Percentiles rank a stretch among this genome's conserved stretches.
phyloP scores from a whole-genome alignment of 495 filamentous ascomycete genomes.

The Penicillium fimorum region DNA sequence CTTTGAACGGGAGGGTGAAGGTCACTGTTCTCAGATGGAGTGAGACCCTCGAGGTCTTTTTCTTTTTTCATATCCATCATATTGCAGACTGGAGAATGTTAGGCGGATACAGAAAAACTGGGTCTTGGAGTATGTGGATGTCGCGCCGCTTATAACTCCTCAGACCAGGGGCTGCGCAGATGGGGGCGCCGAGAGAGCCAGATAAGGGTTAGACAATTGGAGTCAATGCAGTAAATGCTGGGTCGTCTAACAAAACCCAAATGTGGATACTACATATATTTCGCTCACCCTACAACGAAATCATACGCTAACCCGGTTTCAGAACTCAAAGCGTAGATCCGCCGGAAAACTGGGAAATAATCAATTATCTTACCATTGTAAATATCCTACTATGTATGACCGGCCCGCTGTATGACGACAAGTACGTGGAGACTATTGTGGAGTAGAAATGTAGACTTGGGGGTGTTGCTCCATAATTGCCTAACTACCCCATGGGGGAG shows the following conservation, averaged over 20 bases:
- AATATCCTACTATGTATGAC: background rate
- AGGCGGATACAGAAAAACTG: background rate
- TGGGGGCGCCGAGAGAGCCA: background rate
- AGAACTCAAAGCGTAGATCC: background rate
- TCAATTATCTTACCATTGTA: background rate
- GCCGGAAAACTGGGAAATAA: background rate
- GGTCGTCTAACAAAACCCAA: background rate
- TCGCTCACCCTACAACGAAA: background rate
- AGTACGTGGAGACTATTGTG: background rate
- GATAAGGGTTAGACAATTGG: background rate
- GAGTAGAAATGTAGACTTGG: background rate
- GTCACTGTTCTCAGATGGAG: background rate
- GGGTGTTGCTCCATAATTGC: background rate
- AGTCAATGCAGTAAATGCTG: background rate
- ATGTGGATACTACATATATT: background rate
- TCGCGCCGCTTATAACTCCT: background rate
- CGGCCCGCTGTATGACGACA: background rate
- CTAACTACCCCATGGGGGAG: slow-evolving; percentile 2
- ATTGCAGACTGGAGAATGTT: background rate
- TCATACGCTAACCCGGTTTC: slow-evolving; percentile 1
- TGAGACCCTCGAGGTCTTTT: slow-evolving; percentile 8
- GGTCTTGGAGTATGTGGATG: background rate
- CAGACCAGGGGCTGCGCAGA: background rate
- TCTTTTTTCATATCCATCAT: slow-evolving; percentile 10
- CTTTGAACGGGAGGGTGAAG: background rate